These are phyloP conservation scores for Cyclotella cryptica DNA, from an alignment of 108 stramenopile genomes.

Conservation along the genomic window DNA sequence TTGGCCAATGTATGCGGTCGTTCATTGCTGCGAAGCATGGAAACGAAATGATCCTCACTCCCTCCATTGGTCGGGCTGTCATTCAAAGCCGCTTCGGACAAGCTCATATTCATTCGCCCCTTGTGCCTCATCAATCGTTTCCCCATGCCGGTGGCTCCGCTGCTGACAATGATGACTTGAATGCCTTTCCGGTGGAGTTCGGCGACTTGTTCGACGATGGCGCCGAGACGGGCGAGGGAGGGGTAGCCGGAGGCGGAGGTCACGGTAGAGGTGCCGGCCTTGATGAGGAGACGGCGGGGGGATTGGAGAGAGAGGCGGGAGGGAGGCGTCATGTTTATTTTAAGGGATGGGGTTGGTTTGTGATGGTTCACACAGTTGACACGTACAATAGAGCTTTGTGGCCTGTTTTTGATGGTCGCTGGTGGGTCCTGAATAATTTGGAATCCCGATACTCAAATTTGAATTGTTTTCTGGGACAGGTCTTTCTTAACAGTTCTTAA, in stretches of 20 bases:
- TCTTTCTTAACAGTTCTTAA: too few species aligned
- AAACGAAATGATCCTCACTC: slow-evolving; percentile 20
- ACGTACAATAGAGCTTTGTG: too few species aligned
- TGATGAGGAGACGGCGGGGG: slow-evolving; percentile 82
- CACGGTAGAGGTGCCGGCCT: slow-evolving; percentile 92
- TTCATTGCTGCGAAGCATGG: slow-evolving; percentile 51
- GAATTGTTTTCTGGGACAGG: too few species aligned
- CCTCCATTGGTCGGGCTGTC: background rate
- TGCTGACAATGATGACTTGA: slow-evolving; percentile 83
- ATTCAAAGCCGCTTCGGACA: slow-evolving; percentile 55
- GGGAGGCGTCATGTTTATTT: background rate
- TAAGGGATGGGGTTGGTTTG: too few species aligned
- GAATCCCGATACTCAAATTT: too few species aligned
- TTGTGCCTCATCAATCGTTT: slow-evolving; percentile 81
- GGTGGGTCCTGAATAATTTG: too few species aligned
- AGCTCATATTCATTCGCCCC: slow-evolving; percentile 66
- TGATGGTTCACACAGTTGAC: too few species aligned
- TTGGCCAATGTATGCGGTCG: slow-evolving; percentile 68
- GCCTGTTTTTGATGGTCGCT: too few species aligned
- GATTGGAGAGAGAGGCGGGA: slow-evolving; percentile 54
- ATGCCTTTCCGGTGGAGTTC: slow-evolving; percentile 77
- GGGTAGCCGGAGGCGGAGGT: slow-evolving; percentile 90
- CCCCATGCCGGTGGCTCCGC: slow-evolving; percentile 90
- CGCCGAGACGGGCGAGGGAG: slow-evolving; percentile 88
- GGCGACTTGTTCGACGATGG: slow-evolving; percentile 90